Evolutionary conservation across 2,329 filamentous ascomycete species (phyloP).

Genomic region (Xylaria sp.): DNA sequence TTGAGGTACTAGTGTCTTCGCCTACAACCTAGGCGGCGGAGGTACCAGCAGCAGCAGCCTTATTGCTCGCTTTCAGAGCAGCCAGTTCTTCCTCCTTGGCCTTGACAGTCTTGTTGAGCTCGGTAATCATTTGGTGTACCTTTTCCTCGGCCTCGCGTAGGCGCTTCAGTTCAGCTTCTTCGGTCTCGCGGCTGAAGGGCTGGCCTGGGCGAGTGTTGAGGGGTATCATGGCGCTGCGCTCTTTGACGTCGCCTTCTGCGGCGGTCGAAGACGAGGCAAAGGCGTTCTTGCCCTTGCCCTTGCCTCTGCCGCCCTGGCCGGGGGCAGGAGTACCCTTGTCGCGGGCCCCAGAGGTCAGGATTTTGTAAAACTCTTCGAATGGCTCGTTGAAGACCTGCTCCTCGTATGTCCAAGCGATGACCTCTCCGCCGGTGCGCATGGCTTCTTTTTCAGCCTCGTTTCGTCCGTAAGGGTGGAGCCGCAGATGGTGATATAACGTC

Average conservation of each 20-base stretch:
- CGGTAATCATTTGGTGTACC: constrained; percentile 69
- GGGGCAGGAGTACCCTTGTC: constrained; percentile 55
- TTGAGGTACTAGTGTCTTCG: constrained; percentile 5
- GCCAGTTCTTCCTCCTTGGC: constrained; percentile 71
- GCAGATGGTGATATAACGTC: constrained; percentile 92
- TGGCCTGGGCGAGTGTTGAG: constrained; percentile 71
- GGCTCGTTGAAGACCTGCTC: constrained; percentile 98
- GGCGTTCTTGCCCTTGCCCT: constrained; percentile 62
- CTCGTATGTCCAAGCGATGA: constrained; percentile 86
- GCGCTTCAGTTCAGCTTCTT: constrained; percentile 69
- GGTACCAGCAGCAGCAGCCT: constrained; percentile 50
- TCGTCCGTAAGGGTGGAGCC: constrained; percentile 88
- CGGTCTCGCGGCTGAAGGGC: constrained; percentile 78
- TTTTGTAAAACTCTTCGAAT: constrained; percentile 89
- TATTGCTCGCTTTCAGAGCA: constrained; percentile 68
- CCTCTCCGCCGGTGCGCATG: constrained; percentile 69
- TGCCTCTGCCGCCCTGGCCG: constrained; percentile 62
- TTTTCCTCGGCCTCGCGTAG: constrained; percentile 71
- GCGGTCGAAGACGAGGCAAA: constrained; percentile 21
- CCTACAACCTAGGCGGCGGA: constrained; percentile 40
- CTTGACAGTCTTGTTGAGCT: constrained; percentile 69
- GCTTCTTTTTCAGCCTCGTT: constrained; percentile 77
- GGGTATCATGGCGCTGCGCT: constrained; percentile 80
- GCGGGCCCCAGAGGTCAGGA: constrained; percentile 78
- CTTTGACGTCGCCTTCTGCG: constrained; percentile 55